Evolutionary conservation across 805 yeast genomes (phyloP).

Genomic region (Metschnikowia rubicola): DNA sequence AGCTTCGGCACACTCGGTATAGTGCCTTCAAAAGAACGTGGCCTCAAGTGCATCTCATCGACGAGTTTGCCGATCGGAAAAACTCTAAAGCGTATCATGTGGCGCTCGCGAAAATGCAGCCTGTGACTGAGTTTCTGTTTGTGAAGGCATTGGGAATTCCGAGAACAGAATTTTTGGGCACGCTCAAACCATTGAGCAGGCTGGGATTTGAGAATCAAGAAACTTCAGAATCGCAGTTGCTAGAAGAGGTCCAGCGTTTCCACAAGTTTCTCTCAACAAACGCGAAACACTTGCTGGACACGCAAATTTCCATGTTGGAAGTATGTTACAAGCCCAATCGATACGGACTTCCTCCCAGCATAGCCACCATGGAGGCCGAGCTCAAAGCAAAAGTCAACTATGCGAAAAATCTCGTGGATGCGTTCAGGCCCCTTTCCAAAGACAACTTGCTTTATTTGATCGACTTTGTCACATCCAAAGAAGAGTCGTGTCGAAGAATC

Average conservation of each 20-base stretch:
- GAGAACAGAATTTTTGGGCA: neutral
- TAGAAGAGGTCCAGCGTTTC: constrained; percentile 11
- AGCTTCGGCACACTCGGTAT: constrained; percentile 21
- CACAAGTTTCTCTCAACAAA: constrained; percentile 22
- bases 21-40: constrained; percentile 23
- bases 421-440: constrained; percentile 22
- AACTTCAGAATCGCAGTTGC: neutral
- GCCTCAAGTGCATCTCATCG: constrained; percentile 36
- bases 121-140: constrained; percentile 9
- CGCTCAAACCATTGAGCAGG: constrained; percentile 1
- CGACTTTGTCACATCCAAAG: constrained; percentile 13
- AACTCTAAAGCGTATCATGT: constrained; percentile 17
- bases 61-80: constrained; percentile 21
- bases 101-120: constrained; percentile 10
- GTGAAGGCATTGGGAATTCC: constrained; percentile 9
- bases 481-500: neutral
- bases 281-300: constrained; percentile 19
- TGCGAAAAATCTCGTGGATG: constrained; percentile 20
- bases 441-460: constrained; percentile 18
- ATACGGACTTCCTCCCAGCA: constrained; percentile 31
- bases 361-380: constrained; percentile 24
- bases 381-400: constrained; percentile 23
- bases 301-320: constrained; percentile 30
- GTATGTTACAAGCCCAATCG: constrained; percentile 29
- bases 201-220: too few relatives aligned